phyloP scores from a whole-genome alignment of 495 filamentous ascomycete genomes.

The Penicillium samsonianum region DNA sequence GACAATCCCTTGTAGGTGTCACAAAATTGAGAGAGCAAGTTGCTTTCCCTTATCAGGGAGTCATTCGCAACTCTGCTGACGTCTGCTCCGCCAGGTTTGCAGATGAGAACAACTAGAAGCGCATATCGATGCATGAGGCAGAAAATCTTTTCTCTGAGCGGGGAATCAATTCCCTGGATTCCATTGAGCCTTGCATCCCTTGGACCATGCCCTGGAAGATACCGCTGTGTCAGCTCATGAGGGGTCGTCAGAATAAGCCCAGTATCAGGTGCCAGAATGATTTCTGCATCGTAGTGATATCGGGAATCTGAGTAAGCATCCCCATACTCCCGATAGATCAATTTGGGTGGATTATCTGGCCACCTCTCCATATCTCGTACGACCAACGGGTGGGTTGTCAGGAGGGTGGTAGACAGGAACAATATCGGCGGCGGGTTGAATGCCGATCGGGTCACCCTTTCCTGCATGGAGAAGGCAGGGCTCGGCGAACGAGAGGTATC shows the following conservation, averaged over 20 bases:
- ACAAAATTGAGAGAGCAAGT: background rate
- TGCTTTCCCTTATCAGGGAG: background rate
- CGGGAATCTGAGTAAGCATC: background rate
- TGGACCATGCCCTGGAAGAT: constrained; percentile 59
- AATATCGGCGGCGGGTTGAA: constrained; percentile 9
- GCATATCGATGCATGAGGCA: constrained; percentile 64
- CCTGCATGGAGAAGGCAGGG: background rate
- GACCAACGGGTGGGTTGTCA: constrained; percentile 29
- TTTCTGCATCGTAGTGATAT: constrained; percentile 62
- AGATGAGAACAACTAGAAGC: constrained; percentile 66
- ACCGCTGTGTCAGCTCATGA: constrained; percentile 70
- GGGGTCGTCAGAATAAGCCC: constrained; percentile 72
- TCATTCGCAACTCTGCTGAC: background rate
- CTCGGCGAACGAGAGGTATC: background rate
- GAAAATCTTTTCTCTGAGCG: constrained; percentile 59
- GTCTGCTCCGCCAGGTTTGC: constrained; percentile 10
- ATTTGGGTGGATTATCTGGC: constrained; percentile 7
- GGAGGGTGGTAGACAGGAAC: constrained; percentile 33
- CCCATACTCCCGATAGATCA: constrained; percentile 35
- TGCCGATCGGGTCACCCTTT: background rate
- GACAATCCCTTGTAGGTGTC: background rate
- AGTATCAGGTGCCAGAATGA: constrained; percentile 69
- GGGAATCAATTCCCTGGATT: constrained; percentile 20
- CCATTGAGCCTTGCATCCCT: background rate
- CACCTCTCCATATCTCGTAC: constrained; percentile 29